phyloP scores from a whole-genome alignment of 2,329 filamentous ascomycete genomes.

The Cercospora sojina region DNA sequence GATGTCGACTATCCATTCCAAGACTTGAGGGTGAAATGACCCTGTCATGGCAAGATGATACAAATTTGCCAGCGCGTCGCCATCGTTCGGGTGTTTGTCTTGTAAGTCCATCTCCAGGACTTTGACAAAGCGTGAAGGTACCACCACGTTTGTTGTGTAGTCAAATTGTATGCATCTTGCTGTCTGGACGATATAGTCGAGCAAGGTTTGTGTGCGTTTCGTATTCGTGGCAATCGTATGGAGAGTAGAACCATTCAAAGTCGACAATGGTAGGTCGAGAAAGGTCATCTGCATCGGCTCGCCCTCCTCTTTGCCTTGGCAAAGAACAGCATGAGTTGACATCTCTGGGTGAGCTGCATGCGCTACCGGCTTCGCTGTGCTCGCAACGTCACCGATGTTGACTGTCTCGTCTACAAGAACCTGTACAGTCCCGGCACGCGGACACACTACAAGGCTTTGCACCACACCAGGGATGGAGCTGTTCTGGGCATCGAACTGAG shows the following conservation, averaged over 20 bases:
- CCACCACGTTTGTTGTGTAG: conserved; percentile 77
- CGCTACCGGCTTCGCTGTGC: conserved; percentile 30
- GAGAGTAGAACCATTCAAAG: conserved; percentile 59
- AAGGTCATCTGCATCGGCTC: conserved; percentile 18
- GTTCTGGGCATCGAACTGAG: conserved; percentile 28
- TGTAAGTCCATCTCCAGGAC: conserved; percentile 70
- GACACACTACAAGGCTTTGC: conserved; percentile 28
- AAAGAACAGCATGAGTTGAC: conserved; percentile 73
- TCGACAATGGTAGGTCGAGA: conserved; percentile 32
- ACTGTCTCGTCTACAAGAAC: conserved; percentile 36
- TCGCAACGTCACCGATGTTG: conserved; percentile 29
- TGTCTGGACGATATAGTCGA: conserved; percentile 80
- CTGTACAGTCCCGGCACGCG: conserved; percentile 23
- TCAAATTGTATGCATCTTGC: conserved; percentile 76
- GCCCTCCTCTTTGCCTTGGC: conserved; percentile 8
- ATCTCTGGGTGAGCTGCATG: conserved; percentile 72
- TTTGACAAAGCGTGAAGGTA: conserved; percentile 41
- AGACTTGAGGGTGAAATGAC: conserved; percentile 70
- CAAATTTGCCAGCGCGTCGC: conserved; percentile 70
- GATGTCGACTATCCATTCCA: conserved; percentile 68
- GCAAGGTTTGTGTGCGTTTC: conserved; percentile 77
- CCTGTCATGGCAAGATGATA: conserved; percentile 85
- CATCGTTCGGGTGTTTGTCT: conserved; percentile 56
- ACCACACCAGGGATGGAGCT: conserved; percentile 18
- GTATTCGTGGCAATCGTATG: conserved; percentile 83